Conservation (phyloP, 805 yeast genomes). For the Monosporozyma unispora region DNA sequence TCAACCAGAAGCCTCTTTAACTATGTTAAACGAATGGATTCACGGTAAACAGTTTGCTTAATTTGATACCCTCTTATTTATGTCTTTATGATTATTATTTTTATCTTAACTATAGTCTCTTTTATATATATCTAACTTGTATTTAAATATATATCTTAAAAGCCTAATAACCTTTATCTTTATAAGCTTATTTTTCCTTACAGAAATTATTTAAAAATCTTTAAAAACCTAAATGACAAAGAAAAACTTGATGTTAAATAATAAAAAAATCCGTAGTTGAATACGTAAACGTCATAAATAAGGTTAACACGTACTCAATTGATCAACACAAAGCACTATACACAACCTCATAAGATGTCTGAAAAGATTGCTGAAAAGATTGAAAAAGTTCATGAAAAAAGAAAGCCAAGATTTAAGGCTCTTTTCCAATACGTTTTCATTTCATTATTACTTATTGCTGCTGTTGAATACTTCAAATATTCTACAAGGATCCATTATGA, state of each 20-base stretch:
- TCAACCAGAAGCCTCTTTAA: constrained; percentile 70
- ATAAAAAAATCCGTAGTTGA: background rate
- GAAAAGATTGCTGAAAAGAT: constrained; percentile 4
- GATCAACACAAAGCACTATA: background rate
- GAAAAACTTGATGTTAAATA: background rate
- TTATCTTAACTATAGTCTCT: background rate
- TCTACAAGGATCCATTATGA: constrained; percentile 34
- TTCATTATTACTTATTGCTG: constrained; percentile 31
- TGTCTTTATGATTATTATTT: background rate
- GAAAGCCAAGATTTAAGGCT: constrained; percentile 9
- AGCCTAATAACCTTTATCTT: too few relatives aligned
- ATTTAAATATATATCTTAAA: too few relatives aligned
- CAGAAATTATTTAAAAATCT: too few relatives aligned
- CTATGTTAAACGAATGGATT: constrained; percentile 82
- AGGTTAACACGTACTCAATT: background rate
- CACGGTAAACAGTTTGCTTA: constrained; percentile 32
- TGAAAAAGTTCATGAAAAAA: constrained; percentile 1
- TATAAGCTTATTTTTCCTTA: too few relatives aligned
- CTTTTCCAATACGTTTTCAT: constrained; percentile 25
- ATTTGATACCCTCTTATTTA: background rate
- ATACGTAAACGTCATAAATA: background rate
- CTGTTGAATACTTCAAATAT: constrained; percentile 37
- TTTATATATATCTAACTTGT: background rate
- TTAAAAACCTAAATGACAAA: too few relatives aligned
- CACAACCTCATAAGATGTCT: constrained; percentile 1